Evolutionary conservation across 2,329 filamentous ascomycete species (phyloP), one percentile per base, ranked within the genome.

Genomic region (Thielaviopsis punctulata): DNA sequence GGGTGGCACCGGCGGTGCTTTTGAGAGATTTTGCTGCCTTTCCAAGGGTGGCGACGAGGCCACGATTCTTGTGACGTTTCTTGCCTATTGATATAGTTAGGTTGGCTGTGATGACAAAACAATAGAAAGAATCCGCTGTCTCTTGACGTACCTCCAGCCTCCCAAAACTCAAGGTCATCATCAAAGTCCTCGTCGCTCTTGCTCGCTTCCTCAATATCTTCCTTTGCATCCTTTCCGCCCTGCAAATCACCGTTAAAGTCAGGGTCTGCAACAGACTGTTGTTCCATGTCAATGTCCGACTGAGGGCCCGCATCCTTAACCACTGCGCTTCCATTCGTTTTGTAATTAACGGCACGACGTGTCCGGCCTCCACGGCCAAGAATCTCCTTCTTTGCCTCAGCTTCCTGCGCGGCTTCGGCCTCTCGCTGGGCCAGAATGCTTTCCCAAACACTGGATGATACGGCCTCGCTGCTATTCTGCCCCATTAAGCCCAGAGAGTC

Each of bases 361-460:
- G 80, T 80, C 58, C 92, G 77, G 57, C 86, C 86, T 39, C 92
- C 92, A 55, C 92, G 79, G 10, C 92, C 92, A 47, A 95, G 77
- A n/a, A 77, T 77, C 63, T 93, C 79, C 48, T 80, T 73, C 15
- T 62, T 53, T 15, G 69, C 72, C 30, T 80, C 80, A 7, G 80
- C 79, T 59, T 88, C 80, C 52, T 79, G 78, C n/a, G 77, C 75
- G 2, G 88, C 89, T 52, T 83, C 79, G 43, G 77, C 79, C 64
- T 94, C 86, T 57, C 92, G 80, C 62, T 93, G 78, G 51, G 81
- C 79, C 33, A 98, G 71, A 55, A 98, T 95, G 59, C 82, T 82
- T 51, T 94, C 88, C 93, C 93, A 98, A 0, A 93, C 56, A 36
- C 39, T 71, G 0, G 72, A 69, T 7, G 71, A 64, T 4, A 74